A percentile compares a stretch with the other conserved stretches of the same genome.
Evolutionary conservation across 371 early-diverging fungal species (phyloP).

Genomic region (Capillidium rhysosporum): DNA sequence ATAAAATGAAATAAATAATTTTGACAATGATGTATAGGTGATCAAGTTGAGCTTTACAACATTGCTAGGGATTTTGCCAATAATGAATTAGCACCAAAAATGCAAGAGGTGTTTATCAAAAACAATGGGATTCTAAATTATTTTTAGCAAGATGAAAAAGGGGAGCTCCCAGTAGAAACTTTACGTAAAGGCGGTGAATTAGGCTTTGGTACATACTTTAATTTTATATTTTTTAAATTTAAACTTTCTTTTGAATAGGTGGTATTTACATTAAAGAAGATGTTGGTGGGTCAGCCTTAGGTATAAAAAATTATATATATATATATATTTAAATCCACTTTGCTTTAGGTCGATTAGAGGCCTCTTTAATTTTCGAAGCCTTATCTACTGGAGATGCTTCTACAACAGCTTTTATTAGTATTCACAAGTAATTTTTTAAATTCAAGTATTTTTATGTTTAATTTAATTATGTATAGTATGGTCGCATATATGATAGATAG

Average conservation of each 20-base stretch:
- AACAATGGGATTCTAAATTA: background rate
- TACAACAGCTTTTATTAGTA: constrained; percentile 34
- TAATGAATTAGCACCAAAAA: constrained; percentile 26
- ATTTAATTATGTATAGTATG: constrained; percentile 15
- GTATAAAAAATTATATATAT: background rate
- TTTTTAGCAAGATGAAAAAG: constrained; percentile 22
- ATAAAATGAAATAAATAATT: too few relatives aligned
- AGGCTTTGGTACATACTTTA: constrained; percentile 23
- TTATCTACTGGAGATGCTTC: constrained; percentile 26
- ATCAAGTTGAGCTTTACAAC: constrained; percentile 19
- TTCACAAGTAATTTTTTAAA: constrained; percentile 23
- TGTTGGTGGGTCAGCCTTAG: constrained; percentile 21
- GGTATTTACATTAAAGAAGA: constrained; percentile 18
- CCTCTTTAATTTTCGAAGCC: constrained; percentile 33
- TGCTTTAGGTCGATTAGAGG: constrained; percentile 16
- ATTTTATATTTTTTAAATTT: background rate
- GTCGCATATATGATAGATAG: constrained; percentile 36
- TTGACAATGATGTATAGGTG: constrained; percentile 10
- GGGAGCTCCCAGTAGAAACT: constrained; percentile 22
- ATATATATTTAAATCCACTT: background rate
- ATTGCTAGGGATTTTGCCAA: constrained; percentile 24
- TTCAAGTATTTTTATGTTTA: background rate
- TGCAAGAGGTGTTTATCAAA: constrained; percentile 16
- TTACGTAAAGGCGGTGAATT: constrained; percentile 25
- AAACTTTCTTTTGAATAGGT: background rate